phyloP scores from a whole-genome alignment of 2,329 filamentous ascomycete genomes.

The Hymenoscyphus linearis region DNA sequence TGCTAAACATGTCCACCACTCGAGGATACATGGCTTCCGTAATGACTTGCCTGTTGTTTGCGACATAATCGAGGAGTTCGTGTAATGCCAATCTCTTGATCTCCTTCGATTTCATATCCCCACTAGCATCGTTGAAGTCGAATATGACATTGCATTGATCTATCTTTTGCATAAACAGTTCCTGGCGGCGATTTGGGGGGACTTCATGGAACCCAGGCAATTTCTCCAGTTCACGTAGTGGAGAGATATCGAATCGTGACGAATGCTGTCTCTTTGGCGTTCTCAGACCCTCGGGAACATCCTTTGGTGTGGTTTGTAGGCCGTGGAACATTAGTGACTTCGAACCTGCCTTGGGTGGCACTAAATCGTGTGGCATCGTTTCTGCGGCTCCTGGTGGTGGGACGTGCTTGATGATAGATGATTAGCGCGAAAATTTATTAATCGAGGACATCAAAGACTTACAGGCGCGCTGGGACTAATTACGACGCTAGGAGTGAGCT shows the following conservation, averaged over 20 bases:
- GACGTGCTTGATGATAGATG: constrained; percentile 58
- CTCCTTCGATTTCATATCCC: constrained; percentile 99
- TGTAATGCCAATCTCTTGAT: constrained; percentile 96
- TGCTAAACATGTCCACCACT: constrained; percentile 98
- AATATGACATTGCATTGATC: constrained; percentile 99
- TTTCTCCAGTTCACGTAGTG: constrained; percentile 94
- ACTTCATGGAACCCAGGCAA: constrained; percentile 97
- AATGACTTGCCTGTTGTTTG: constrained; percentile 97
- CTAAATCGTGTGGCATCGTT: constrained; percentile 96
- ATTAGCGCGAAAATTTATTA: constrained; percentile 6
- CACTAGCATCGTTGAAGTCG: constrained; percentile 97
- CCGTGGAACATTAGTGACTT: constrained; percentile 88
- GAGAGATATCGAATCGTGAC: constrained; percentile 95
- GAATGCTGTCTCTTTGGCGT: constrained; percentile 97
- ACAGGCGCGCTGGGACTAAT: constrained; percentile 93
- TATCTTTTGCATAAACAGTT: constrained; percentile 99
- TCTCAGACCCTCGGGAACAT: constrained; percentile 89
- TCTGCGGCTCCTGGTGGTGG: constrained; percentile 90
- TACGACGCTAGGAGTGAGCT: constrained; percentile 78
- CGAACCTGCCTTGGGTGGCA: constrained; percentile 83
- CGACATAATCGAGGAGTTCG: constrained; percentile 94
- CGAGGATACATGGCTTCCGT: constrained; percentile 98
- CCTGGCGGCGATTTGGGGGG: constrained; percentile 86
- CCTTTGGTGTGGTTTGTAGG: constrained; percentile 89
- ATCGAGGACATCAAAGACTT: constrained; percentile 37